Conservation (phyloP, 306 rosid species). For the Rosa chinensis region DNA sequence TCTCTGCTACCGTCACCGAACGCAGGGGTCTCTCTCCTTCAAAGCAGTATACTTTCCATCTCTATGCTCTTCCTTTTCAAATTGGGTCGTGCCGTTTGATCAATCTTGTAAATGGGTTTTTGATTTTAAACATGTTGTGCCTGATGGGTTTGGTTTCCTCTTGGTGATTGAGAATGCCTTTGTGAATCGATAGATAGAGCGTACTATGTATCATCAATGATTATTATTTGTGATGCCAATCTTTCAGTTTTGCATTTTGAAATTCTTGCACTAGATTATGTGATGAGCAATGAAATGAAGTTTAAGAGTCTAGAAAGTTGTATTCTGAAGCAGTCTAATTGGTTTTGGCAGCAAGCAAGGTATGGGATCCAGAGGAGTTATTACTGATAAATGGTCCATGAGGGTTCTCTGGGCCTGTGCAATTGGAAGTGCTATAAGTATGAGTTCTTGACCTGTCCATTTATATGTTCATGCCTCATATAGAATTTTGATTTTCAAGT, state of each 20-base stretch:
- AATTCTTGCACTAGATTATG: neutral
- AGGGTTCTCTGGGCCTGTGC: conserved; percentile 48
- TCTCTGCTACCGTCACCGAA: no score
- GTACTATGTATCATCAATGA: neutral
- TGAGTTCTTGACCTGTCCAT: conserved; percentile 10
- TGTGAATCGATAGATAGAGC: neutral
- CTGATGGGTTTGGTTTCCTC: neutral
- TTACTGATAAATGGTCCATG: conserved; percentile 50
- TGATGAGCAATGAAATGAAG: neutral
- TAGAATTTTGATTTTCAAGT: neutral
- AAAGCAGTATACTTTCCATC: neutral
- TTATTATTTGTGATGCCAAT: neutral
- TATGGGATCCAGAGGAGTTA: conserved; percentile 42
- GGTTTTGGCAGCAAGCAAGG: conserved; percentile 17
- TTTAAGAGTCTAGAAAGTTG: neutral
- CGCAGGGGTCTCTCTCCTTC: neutral
- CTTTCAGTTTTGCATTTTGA: neutral
- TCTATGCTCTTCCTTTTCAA: neutral
- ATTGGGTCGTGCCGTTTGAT: neutral
- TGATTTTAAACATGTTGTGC: neutral
- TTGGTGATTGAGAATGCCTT: neutral
- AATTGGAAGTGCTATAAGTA: conserved; percentile 43
- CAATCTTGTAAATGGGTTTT: neutral
- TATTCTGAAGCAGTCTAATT: conserved; percentile 7
- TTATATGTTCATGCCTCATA: neutral